phyloP scores from a whole-genome alignment of 352 stramenopile species.

The Elongisporangium senticosum region DNA sequence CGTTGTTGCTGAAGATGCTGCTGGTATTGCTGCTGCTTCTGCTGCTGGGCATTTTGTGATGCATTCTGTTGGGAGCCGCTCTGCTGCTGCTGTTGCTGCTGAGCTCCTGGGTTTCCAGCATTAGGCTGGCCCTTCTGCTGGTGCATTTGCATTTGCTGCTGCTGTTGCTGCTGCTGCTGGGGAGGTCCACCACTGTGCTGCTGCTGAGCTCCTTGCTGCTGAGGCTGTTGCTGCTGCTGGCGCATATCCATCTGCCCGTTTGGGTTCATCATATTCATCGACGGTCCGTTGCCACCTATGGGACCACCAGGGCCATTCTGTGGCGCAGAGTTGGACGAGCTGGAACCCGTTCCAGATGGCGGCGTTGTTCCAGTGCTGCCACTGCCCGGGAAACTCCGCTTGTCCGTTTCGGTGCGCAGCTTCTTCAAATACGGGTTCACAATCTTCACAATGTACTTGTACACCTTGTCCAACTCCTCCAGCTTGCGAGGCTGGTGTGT shows the following conservation, averaged over 20 bases:
- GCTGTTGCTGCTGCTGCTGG: slow-evolving; percentile 16
- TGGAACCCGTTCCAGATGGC: background rate
- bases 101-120: background rate
- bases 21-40: slow-evolving; percentile 44
- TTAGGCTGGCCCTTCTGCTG: background rate
- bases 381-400: slow-evolving; percentile 34
- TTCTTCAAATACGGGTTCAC: slow-evolving; percentile 86
- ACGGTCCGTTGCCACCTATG: slow-evolving; percentile 8
- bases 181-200: slow-evolving; percentile 6
- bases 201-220: slow-evolving; percentile 22
- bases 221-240: slow-evolving; percentile 27
- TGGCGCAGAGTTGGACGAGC: background rate
- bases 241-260: slow-evolving; percentile 17
- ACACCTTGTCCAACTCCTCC: slow-evolving; percentile 82
- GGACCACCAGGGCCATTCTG: slow-evolving; percentile 6
- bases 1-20: slow-evolving; percentile 57
- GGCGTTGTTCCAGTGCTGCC: slow-evolving; percentile 2
- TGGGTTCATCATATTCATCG: slow-evolving; percentile 19
- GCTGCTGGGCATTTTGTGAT: slow-evolving; percentile 28
- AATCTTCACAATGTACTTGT: slow-evolving; percentile 88
- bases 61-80: slow-evolving; percentile 4
- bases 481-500: slow-evolving; percentile 68
- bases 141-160: slow-evolving; percentile 9
- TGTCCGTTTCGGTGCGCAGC: slow-evolving; percentile 72
- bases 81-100: slow-evolving; percentile 8